Conservation (phyloP, 2,329 filamentous ascomycete genomes). For the Elsinoe arachidis region DNA sequence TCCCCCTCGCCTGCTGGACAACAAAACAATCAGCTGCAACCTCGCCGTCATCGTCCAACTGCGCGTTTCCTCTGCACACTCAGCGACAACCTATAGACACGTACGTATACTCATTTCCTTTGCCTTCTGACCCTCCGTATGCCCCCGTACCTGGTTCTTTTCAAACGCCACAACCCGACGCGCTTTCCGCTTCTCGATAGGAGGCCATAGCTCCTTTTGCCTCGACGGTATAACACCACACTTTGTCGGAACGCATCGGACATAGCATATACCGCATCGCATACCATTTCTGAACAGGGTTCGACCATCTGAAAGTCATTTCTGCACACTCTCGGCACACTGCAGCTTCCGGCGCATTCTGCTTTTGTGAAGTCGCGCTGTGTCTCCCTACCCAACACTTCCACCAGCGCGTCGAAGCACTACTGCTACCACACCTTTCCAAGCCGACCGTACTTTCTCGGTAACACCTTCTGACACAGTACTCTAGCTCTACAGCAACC, state of each 20-base stretch:
- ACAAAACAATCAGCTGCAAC: neutral
- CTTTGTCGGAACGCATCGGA: neutral
- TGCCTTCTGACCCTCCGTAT: neutral
- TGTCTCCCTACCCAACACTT: neutral
- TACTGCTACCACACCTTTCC: neutral
- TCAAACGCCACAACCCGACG: neutral
- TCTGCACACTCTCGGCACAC: neutral
- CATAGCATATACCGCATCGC: neutral
- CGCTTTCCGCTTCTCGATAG: neutral
- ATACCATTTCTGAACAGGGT: neutral
- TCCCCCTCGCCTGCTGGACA: neutral
- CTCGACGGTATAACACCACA: neutral
- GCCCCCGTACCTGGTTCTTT: neutral
- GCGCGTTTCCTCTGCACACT: neutral
- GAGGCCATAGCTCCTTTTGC: slow-evolving; percentile 4
- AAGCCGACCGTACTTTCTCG: too few relatives aligned
- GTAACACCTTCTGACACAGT: too few relatives aligned
- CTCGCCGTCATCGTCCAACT: neutral
- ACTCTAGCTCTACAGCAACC: too few relatives aligned
- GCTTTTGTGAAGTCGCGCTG: neutral
- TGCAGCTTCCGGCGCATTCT: neutral
- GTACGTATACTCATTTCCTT: neutral
- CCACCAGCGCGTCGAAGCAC: neutral
- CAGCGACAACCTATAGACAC: neutral
- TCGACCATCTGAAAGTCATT: neutral